These are phyloP conservation scores for Trametes sanguinea DNA, from an alignment of 768 basidiomycete genomes.

Conservation along the genomic window DNA sequence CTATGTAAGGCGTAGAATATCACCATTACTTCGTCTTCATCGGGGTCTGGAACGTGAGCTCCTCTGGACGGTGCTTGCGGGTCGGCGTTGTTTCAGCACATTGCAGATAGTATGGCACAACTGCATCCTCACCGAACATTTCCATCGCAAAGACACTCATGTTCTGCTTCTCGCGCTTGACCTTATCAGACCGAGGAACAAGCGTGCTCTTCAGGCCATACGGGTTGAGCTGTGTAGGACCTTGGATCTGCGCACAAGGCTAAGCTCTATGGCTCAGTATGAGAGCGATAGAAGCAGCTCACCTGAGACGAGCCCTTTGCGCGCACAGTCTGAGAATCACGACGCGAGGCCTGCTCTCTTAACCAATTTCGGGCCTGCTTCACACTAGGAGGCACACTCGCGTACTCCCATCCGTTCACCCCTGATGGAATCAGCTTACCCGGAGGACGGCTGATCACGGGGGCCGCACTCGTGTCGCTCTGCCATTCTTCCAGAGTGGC, in stretches of 20 bases:
- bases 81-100: neutral
- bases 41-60: constrained; percentile 63
- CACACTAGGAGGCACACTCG: constrained; percentile 62
- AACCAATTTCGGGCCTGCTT: constrained; percentile 60
- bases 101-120: neutral
- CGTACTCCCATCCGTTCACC: constrained; percentile 81
- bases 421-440: constrained; percentile 29
- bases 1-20: constrained; percentile 76
- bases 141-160: constrained; percentile 87
- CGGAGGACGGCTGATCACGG: neutral
- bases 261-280: neutral
- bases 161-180: constrained; percentile 59
- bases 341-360: constrained; percentile 29
- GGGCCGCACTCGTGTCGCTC: neutral
- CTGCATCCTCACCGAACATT: constrained; percentile 64
- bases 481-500: constrained; percentile 62
- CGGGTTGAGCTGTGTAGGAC: constrained; percentile 72
- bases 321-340: constrained; percentile 12
- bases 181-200: constrained; percentile 39
- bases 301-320: constrained; percentile 55
- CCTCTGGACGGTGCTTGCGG: constrained; percentile 58
- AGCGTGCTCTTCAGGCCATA: constrained; percentile 69
- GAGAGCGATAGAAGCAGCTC: constrained; percentile 6
- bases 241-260: constrained; percentile 53
- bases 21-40: constrained; percentile 63